Conservation (phyloP, 352 stramenopile genomes). For the Saprolegnia diclina region DNA sequence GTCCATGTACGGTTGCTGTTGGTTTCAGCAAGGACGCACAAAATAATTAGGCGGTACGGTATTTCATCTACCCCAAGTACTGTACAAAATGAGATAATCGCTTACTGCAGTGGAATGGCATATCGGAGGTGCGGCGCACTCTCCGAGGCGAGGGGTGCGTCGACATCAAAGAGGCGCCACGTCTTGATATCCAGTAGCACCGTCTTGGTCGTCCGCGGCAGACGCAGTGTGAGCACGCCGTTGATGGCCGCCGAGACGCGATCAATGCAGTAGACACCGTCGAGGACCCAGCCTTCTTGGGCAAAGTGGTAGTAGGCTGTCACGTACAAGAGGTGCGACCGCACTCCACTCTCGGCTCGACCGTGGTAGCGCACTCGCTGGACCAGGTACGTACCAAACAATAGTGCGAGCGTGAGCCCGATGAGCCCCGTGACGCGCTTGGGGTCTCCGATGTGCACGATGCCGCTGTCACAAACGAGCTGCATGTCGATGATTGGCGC, state of each 20-base stretch:
- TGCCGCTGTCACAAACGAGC: constrained; percentile 13
- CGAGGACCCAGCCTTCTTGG: background rate
- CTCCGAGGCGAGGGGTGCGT: background rate
- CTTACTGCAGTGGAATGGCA: background rate
- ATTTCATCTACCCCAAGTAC: no score
- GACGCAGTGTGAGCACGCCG: background rate
- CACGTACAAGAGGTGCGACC: constrained; percentile 1
- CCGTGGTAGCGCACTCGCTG: background rate
- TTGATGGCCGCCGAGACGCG: constrained; percentile 6
- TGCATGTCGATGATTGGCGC: constrained; percentile 13
- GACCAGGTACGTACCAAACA: background rate
- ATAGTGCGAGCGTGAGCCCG: background rate
- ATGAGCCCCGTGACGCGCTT: background rate
- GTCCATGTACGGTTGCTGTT: no score
- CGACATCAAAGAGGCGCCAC: constrained; percentile 4
- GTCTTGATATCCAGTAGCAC: constrained; percentile 23
- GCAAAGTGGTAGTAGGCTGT: constrained; percentile 3
- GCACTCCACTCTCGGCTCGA: background rate
- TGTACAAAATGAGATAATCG: no score
- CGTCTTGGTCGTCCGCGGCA: background rate
- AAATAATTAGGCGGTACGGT: no score
- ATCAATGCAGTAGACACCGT: constrained; percentile 17
- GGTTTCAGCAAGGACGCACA: no score
- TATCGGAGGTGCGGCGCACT: background rate
- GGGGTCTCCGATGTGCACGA: constrained; percentile 6